A percentile compares a stretch with the other conserved stretches of the same genome.
phyloP scores from a whole-genome alignment of 306 rosid species.

The Dicorynia guianensis region DNA sequence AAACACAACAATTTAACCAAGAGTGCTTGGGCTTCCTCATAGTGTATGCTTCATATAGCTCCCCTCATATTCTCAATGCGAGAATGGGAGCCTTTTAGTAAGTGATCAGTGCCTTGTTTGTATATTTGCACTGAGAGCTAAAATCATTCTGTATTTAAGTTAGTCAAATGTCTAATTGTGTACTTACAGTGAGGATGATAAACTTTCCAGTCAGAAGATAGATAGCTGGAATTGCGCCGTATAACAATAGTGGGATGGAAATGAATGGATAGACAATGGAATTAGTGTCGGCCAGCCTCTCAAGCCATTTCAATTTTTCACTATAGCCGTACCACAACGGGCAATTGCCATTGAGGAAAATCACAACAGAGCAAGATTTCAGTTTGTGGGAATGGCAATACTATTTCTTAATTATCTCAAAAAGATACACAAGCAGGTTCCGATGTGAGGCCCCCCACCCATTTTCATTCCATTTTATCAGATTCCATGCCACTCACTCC shows the following conservation, averaged over 20 bases:
- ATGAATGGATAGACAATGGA: conserved; percentile 84
- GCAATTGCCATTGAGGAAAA: conserved; percentile 87
- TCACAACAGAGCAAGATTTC: conserved; percentile 86
- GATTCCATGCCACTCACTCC: background rate
- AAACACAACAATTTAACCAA: background rate
- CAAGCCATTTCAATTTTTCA: conserved; percentile 86
- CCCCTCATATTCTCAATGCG: background rate
- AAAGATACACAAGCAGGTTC: background rate
- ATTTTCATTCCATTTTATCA: background rate
- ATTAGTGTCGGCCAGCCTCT: conserved; percentile 83
- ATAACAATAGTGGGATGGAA: conserved; percentile 84
- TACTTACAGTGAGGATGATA: conserved; percentile 91
- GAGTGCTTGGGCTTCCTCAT: background rate
- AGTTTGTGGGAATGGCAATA: too few relatives aligned
- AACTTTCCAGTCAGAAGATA: conserved; percentile 96
- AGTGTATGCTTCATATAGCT: background rate
- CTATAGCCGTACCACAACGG: conserved; percentile 95
- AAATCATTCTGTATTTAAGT: conserved; percentile 19
- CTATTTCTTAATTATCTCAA: too few relatives aligned
- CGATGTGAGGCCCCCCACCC: too few relatives aligned
- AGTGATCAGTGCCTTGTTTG: background rate
- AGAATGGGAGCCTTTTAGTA: background rate
- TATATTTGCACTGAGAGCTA: background rate
- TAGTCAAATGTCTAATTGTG: conserved; percentile 20
- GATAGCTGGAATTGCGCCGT: conserved; percentile 86